Percentiles rank a stretch among this genome's conserved stretches.
These are phyloP conservation scores for Rhynchosporium graminicola DNA, from an alignment of 2,329 filamentous ascomycete genomes.

Conservation along the genomic window DNA sequence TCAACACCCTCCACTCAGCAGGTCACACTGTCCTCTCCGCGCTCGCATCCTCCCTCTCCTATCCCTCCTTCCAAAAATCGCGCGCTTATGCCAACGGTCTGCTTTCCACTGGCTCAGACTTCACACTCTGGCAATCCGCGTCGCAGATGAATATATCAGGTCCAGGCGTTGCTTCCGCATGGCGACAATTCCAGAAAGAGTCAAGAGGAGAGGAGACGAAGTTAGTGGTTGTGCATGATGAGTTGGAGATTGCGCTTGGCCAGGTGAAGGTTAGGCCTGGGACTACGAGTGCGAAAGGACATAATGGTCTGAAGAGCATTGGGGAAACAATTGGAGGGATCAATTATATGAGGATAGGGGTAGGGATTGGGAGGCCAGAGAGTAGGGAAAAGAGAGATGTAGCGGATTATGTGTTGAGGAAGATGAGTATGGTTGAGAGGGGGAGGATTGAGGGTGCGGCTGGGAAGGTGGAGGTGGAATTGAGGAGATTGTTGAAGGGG, in stretches of 20 bases:
- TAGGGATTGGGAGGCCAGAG: slow-evolving; percentile 85
- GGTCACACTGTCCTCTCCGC: slow-evolving; percentile 76
- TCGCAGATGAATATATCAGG: slow-evolving; percentile 86
- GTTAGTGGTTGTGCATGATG: slow-evolving; percentile 84
- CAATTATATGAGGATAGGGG: slow-evolving; percentile 61
- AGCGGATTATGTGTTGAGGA: slow-evolving; percentile 71
- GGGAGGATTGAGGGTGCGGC: slow-evolving; percentile 35
- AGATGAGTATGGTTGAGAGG: slow-evolving; percentile 37
- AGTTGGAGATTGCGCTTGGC: slow-evolving; percentile 74
- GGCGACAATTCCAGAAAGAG: slow-evolving; percentile 55
- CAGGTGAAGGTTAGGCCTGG: slow-evolving; percentile 65
- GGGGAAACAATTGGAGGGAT: slow-evolving; percentile 50
- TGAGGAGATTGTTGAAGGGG: slow-evolving; percentile 22
- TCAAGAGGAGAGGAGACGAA: slow-evolving; percentile 44
- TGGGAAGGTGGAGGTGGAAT: slow-evolving; percentile 31
- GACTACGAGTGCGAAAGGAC: slow-evolving; percentile 64
- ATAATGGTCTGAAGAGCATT: slow-evolving; percentile 74
- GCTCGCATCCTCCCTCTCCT: slow-evolving; percentile 44
- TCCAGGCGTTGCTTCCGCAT: slow-evolving; percentile 65
- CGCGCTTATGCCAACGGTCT: slow-evolving; percentile 52
- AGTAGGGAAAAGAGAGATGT: slow-evolving; percentile 69
- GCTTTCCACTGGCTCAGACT: slow-evolving; percentile 50
- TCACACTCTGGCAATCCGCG: slow-evolving; percentile 73
- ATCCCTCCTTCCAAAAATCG: slow-evolving; percentile 51
- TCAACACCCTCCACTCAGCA: slow-evolving; percentile 80